A percentile compares a stretch with the other conserved stretches of the same genome.
Evolutionary conservation across 495 filamentous ascomycete species (phyloP).

Genomic region (Daldinia loculata): DNA sequence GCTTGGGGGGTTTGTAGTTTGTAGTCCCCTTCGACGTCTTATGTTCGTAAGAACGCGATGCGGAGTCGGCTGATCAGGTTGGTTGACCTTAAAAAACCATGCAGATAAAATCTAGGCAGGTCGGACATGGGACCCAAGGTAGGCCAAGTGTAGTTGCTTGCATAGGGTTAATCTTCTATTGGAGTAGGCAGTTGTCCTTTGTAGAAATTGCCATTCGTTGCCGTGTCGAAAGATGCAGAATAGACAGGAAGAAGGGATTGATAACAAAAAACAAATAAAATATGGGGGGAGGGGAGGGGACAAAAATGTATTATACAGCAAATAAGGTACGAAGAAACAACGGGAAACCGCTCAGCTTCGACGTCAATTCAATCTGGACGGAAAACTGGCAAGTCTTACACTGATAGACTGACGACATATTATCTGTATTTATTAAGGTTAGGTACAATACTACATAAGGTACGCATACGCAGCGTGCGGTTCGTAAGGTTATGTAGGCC

Average conservation of each 20-base stretch:
- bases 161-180: constrained; percentile 22
- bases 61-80: constrained; percentile 41
- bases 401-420: constrained; percentile 31
- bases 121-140: constrained; percentile 23
- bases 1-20: constrained; percentile 12
- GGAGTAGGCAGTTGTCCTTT: background rate
- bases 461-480: background rate
- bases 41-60: constrained; percentile 30
- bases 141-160: constrained; percentile 21
- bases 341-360: constrained; percentile 23
- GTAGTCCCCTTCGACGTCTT: constrained; percentile 19
- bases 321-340: constrained; percentile 10
- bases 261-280: constrained; percentile 5
- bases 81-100: constrained; percentile 15
- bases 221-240: background rate
- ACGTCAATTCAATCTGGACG: constrained; percentile 10
- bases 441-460: constrained; percentile 12
- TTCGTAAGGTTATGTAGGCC: background rate
- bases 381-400: constrained; percentile 34
- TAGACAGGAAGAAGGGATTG: constrained; percentile 5
- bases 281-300: background rate
- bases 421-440: constrained; percentile 31
- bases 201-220: background rate
- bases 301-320: constrained; percentile 22
- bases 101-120: constrained; percentile 33